Evolutionary conservation across 2,329 filamentous ascomycete species (phyloP).

Genomic region (Chaetomiaceae sp.): DNA sequence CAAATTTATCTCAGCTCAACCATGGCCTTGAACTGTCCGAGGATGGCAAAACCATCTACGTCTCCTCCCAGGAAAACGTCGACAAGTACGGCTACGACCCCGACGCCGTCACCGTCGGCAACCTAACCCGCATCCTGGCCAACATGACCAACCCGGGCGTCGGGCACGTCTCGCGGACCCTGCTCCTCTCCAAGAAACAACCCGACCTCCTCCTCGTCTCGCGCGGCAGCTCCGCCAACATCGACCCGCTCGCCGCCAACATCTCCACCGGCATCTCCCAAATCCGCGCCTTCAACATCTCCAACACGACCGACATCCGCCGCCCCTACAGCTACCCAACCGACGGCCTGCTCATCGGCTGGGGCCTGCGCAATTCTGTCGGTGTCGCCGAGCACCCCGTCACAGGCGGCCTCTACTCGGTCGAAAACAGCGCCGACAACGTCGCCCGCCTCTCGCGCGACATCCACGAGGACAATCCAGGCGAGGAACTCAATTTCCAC

Average conservation of each 20-base stretch:
- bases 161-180: conserved; percentile 61
- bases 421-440: conserved; percentile 62
- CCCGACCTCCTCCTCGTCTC: conserved; percentile 60
- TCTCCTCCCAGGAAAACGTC: conserved; percentile 55
- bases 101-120: conserved; percentile 41
- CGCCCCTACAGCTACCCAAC: conserved; percentile 44
- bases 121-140: conserved; percentile 50
- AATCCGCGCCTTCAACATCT: conserved; percentile 55
- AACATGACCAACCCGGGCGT: conserved; percentile 54
- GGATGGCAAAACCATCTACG: conserved; percentile 52
- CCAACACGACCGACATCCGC: conserved; percentile 19
- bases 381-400: conserved; percentile 57
- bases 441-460: conserved; percentile 50
- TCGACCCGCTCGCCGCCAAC: conserved; percentile 52
- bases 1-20: conserved; percentile 40
- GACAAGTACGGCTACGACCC: conserved; percentile 63
- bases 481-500: conserved; percentile 68
- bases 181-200: conserved; percentile 54
- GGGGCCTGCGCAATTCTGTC: conserved; percentile 67
- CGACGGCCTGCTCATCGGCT: conserved; percentile 47
- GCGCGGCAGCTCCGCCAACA: conserved; percentile 59
- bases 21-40: conserved; percentile 52
- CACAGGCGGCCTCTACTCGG: conserved; percentile 48
- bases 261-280: conserved; percentile 58
- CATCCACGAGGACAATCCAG: conserved; percentile 63